Conservation (phyloP, 805 yeast genomes). For the Candida railenensis region DNA sequence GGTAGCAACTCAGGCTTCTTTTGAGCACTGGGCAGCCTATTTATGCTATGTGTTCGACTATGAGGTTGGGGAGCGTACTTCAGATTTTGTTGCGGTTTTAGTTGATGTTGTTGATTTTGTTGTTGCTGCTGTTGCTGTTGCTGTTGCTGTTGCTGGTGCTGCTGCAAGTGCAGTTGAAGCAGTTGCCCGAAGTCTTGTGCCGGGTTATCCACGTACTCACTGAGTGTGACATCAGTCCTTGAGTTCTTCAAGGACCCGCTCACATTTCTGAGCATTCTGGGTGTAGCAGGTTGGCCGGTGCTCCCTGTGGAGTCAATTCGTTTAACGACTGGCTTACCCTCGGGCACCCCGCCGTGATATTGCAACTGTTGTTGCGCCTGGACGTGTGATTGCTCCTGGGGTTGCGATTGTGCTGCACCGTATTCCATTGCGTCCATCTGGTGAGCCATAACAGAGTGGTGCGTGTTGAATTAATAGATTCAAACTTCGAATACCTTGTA, state of each 20-base stretch:
- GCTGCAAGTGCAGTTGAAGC: slow-evolving; percentile 1
- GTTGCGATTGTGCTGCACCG: neutral
- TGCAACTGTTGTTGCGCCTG: neutral
- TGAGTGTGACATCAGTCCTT: slow-evolving; percentile 9
- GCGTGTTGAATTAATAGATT: neutral
- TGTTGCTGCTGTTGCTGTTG: slow-evolving; percentile 5
- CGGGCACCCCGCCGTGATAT: neutral
- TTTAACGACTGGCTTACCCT: neutral
- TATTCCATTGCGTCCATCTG: slow-evolving; percentile 1
- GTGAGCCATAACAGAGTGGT: neutral
- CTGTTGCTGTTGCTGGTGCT: slow-evolving; percentile 3
- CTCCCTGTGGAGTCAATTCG: slow-evolving; percentile 1
- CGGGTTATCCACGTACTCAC: slow-evolving; percentile 1
- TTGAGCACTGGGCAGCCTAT: slow-evolving; percentile 5
- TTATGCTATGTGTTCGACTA: slow-evolving; percentile 7
- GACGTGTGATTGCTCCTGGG: neutral
- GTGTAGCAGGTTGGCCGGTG: slow-evolving; percentile 56
- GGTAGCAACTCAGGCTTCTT: slow-evolving; percentile 26
- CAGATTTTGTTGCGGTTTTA: slow-evolving; percentile 11
- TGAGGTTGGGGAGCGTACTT: slow-evolving; percentile 2
- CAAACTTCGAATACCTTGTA: neutral
- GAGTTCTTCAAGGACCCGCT: slow-evolving; percentile 34
- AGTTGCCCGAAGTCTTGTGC: neutral
- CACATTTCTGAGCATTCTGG: slow-evolving; percentile 63
- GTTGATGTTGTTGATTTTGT: slow-evolving; percentile 6